phyloP scores from a whole-genome alignment of 2,329 filamentous ascomycete genomes.

The Aphanoascus verrucosus region DNA sequence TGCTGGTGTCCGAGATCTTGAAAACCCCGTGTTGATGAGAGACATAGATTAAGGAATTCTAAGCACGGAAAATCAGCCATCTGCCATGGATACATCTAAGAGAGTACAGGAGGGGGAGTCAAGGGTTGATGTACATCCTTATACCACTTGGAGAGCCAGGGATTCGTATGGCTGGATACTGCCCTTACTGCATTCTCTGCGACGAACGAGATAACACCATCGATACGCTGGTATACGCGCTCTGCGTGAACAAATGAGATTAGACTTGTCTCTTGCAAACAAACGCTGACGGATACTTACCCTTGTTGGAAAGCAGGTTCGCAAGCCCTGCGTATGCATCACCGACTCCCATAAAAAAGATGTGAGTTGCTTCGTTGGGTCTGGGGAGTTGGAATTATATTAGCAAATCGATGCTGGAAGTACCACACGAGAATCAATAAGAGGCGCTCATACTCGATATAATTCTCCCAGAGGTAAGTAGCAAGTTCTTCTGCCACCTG shows the following conservation, averaged over 20 bases:
- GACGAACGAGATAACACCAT: slow-evolving; percentile 71
- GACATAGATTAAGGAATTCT: slow-evolving; percentile 69
- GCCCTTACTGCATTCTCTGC: slow-evolving; percentile 62
- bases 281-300: slow-evolving; percentile 36
- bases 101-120: background rate
- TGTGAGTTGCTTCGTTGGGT: slow-evolving; percentile 54
- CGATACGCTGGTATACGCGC: slow-evolving; percentile 54
- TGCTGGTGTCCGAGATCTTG: slow-evolving; percentile 49
- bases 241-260: slow-evolving; percentile 26
- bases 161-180: slow-evolving; percentile 66
- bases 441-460: slow-evolving; percentile 55
- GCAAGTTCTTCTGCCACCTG: slow-evolving; percentile 57
- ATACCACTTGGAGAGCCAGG: slow-evolving; percentile 66
- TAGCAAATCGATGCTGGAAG: background rate
- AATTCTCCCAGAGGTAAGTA: slow-evolving; percentile 92
- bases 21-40: slow-evolving; percentile 65
- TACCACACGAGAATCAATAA: background rate
- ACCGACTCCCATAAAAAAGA: slow-evolving; percentile 83
- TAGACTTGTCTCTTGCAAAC: background rate
- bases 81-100: background rate
- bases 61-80: background rate
- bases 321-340: slow-evolving; percentile 77
- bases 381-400: slow-evolving; percentile 29
- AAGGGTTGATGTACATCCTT: slow-evolving; percentile 43
- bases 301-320: slow-evolving; percentile 64